Evolutionary conservation across 1,284 basidiomycete genomes (phyloP).

Genomic region (Meira nashicola): DNA sequence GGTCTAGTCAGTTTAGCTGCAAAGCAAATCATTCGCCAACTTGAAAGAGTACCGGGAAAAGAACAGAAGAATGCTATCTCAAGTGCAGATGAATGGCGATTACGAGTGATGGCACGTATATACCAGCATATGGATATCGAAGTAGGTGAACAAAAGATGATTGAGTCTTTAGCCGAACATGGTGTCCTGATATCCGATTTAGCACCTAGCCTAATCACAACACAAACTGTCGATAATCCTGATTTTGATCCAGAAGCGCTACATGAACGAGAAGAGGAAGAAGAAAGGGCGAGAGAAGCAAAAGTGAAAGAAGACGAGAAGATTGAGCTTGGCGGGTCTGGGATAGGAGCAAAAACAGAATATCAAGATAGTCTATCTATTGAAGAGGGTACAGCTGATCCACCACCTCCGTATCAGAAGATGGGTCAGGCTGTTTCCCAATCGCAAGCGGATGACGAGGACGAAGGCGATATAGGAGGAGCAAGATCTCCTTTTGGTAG

Average conservation of each 20-base stretch:
- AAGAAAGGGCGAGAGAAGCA: constrained; percentile 12
- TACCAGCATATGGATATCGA: constrained; percentile 53
- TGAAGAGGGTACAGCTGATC: too few relatives aligned
- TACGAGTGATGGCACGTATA: constrained; percentile 49
- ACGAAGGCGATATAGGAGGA: constrained; percentile 23
- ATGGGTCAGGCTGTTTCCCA: neutral
- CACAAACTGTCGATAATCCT: constrained; percentile 47
- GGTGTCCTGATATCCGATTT: constrained; percentile 48
- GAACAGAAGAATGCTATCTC: constrained; percentile 26
- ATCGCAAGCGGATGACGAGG: constrained; percentile 7
- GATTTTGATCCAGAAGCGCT: constrained; percentile 40
- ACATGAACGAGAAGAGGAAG: constrained; percentile 16
- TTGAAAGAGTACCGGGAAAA: constrained; percentile 35
- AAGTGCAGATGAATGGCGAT: constrained; percentile 42
- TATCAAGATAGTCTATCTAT: too few relatives aligned
- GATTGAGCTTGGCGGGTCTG: neutral
- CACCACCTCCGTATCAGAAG: too few relatives aligned
- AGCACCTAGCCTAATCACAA: constrained; percentile 46
- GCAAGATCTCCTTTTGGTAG: neutral
- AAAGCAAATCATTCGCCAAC: constrained; percentile 34
- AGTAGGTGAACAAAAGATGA: constrained; percentile 50
- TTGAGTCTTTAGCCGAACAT: constrained; percentile 47
- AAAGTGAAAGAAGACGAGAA: constrained; percentile 11
- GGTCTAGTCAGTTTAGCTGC: constrained; percentile 47
- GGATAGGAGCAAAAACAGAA: constrained; percentile 8